Conservation (phyloP, 1,284 basidiomycete genomes). For the Veloboletus limbatus region DNA sequence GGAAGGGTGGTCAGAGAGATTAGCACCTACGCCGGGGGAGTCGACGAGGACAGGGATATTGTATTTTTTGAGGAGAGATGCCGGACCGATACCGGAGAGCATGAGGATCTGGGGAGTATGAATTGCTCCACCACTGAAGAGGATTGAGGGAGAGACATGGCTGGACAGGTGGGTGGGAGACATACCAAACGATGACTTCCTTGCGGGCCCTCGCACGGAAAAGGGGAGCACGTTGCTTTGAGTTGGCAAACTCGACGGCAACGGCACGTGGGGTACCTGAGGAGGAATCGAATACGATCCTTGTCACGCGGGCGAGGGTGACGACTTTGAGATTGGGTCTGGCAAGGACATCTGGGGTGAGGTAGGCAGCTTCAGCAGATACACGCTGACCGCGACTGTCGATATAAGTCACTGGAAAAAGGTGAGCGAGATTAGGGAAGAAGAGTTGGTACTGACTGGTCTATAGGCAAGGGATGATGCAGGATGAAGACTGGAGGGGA, state of each 20-base stretch:
- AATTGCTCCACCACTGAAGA: slow-evolving; percentile 55
- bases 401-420: slow-evolving; percentile 58
- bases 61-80: slow-evolving; percentile 47
- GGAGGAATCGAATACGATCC: slow-evolving; percentile 55
- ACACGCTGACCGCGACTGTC: slow-evolving; percentile 49
- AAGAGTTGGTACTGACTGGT: slow-evolving; percentile 33
- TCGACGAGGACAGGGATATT: slow-evolving; percentile 52
- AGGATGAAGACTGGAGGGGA: neutral
- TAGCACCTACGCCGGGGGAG: slow-evolving; percentile 56
- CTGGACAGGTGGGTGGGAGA: neutral
- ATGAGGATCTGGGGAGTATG: slow-evolving; percentile 70
- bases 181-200: slow-evolving; percentile 63
- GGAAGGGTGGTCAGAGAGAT: slow-evolving; percentile 58
- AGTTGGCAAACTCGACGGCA: slow-evolving; percentile 56
- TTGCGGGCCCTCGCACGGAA: slow-evolving; percentile 49
- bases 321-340: slow-evolving; percentile 62
- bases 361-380: slow-evolving; percentile 61
- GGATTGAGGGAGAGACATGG: neutral
- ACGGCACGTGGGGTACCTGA: slow-evolving; percentile 45
- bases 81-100: slow-evolving; percentile 67
- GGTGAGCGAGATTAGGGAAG: neutral
- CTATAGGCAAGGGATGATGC: slow-evolving; percentile 20
- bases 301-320: slow-evolving; percentile 51
- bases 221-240: slow-evolving; percentile 16
- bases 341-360: slow-evolving; percentile 57